A percentile compares a stretch with the other conserved stretches of the same genome.
Conservation (phyloP, 805 yeast species). For the Lachancea quebecensis region DNA sequence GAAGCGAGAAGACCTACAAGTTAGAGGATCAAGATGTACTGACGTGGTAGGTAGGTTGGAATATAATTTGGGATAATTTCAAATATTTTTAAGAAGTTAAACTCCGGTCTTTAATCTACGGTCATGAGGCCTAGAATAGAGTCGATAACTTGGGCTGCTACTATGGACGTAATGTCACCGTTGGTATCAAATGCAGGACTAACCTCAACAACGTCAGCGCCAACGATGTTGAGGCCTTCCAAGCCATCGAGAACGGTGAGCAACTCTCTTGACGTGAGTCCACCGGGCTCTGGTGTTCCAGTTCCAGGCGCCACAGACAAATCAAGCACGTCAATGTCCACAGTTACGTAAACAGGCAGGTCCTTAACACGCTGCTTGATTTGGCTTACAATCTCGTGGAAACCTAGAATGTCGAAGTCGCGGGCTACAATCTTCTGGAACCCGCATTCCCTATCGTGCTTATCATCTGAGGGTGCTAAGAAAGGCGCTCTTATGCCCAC, state of each 20-base stretch:
- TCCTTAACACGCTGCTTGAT: conserved; percentile 31
- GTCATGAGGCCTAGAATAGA: conserved; percentile 42
- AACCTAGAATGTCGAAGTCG: conserved; percentile 39
- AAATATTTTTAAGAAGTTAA: background rate
- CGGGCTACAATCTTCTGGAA: conserved; percentile 39
- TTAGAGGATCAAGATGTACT: conserved; percentile 30
- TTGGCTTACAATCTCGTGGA: conserved; percentile 29
- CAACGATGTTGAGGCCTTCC: conserved; percentile 50
- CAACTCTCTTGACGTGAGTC: conserved; percentile 55
- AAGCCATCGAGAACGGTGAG: conserved; percentile 49
- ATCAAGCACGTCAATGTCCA: conserved; percentile 55
- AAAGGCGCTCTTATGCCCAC: conserved; percentile 59
- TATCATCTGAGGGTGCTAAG: conserved; percentile 38
- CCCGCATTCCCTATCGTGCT: conserved; percentile 42
- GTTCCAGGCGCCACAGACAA: conserved; percentile 63
- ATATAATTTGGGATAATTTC: no score
- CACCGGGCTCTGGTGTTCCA: conserved; percentile 66
- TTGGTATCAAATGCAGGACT: conserved; percentile 55
- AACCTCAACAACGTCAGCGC: conserved; percentile 67
- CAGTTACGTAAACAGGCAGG: conserved; percentile 36
- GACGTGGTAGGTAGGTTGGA: conserved; percentile 21
- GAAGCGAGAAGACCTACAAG: conserved; percentile 25
- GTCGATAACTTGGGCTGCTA: conserved; percentile 55
- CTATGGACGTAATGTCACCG: conserved; percentile 51
- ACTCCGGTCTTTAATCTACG: conserved; percentile 12